phyloP scores from a whole-genome alignment of 192 early-diverging fungal species.

The Geosiphon pyriformis region DNA sequence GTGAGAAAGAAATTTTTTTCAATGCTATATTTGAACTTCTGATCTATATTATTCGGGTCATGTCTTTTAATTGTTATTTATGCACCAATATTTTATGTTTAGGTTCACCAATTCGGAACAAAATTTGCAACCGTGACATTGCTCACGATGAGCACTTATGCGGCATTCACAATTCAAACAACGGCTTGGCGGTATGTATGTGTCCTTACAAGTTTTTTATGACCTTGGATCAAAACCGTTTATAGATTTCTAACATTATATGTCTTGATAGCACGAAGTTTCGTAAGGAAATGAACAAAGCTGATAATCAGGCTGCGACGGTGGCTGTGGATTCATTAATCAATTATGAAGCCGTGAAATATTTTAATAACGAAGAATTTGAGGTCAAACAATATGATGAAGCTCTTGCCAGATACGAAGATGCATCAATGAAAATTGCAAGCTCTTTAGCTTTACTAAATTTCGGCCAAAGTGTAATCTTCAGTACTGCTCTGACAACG shows the following conservation, averaged over 20 bases:
- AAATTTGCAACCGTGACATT: constrained; percentile 53
- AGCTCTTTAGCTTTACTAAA: constrained; percentile 88
- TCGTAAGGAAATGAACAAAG: constrained; percentile 88
- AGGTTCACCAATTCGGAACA: constrained; percentile 50
- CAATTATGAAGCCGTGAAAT: constrained; percentile 97
- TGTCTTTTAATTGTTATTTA: not conserved
- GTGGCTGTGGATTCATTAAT: constrained; percentile 93
- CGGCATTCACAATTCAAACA: constrained; percentile 79
- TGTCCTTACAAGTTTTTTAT: not conserved
- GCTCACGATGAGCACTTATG: constrained; percentile 70
- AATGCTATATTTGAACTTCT: constrained; percentile 33
- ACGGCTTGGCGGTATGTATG: constrained; percentile 74
- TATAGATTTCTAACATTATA: constrained; percentile 2
- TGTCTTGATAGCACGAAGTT: constrained; percentile 51
- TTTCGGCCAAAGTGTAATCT: constrained; percentile 93
- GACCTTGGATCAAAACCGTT: constrained; percentile 27
- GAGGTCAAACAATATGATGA: constrained; percentile 87
- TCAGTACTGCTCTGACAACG: constrained; percentile 81
- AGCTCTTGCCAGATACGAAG: constrained; percentile 86
- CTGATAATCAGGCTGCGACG: constrained; percentile 93
- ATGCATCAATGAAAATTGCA: constrained; percentile 85
- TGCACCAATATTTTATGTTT: constrained; percentile 1
- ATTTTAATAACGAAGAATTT: constrained; percentile 85
- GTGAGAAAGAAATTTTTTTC: constrained; percentile 65
- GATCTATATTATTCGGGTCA: not conserved